Evolutionary conservation across 2,329 filamentous ascomycete species (phyloP).

Genomic region (Claviceps sp.): DNA sequence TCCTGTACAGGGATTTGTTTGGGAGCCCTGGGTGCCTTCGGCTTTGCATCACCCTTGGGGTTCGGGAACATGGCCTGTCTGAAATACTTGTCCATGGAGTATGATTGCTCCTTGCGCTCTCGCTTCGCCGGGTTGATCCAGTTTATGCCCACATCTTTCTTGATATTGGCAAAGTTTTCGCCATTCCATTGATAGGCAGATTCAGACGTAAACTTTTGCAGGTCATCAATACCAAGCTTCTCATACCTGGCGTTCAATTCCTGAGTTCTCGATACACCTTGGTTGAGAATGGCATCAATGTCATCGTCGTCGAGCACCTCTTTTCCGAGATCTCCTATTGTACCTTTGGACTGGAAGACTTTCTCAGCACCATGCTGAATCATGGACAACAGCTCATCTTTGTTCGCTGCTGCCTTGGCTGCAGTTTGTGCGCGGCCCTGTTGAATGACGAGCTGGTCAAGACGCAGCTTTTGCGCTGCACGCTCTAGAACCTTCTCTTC

Average conservation of each 20-base stretch:
- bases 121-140: conserved; percentile 99
- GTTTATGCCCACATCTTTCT: conserved; percentile 81
- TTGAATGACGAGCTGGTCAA: conserved; percentile 96
- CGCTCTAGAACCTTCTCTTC: conserved; percentile 96
- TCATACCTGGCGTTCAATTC: conserved; percentile 89
- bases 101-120: conserved; percentile 94
- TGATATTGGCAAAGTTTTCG: conserved; percentile 81
- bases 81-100: conserved; percentile 99
- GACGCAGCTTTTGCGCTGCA: conserved; percentile 87
- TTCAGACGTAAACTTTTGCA: conserved; percentile 96
- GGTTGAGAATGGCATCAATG: conserved; percentile 75
- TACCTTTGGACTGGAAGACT: conserved; percentile 67
- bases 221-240: conserved; percentile 87
- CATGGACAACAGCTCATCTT: conserved; percentile 93
- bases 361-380: conserved; percentile 97
- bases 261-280: conserved; percentile 79
- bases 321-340: conserved; percentile 45
- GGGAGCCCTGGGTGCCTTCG: conserved; percentile 87
- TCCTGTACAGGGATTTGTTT: conserved; percentile 89
- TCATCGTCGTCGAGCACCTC: conserved; percentile 69
- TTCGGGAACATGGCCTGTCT: conserved; percentile 68
- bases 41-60: conserved; percentile 79
- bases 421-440: conserved; percentile 88
- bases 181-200: conserved; percentile 99
- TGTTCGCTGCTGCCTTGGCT: conserved; percentile 81